phyloP scores from a whole-genome alignment of 1,284 basidiomycete species.

The Pseudozyma tsukubaensis region DNA sequence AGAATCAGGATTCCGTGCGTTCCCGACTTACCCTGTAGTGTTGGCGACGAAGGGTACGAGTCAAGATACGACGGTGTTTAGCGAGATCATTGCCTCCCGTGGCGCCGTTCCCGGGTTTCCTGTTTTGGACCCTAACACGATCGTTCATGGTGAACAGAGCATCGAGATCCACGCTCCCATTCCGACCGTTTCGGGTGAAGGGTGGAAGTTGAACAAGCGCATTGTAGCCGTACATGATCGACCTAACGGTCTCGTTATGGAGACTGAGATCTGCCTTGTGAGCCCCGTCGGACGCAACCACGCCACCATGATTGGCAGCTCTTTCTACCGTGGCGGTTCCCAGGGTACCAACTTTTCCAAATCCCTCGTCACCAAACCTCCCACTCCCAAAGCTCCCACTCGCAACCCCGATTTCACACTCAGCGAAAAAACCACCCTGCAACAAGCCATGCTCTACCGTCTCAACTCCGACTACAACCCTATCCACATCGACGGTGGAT shows the following conservation, averaged over 20 bases:
- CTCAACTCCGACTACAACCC: slow-evolving; percentile 61
- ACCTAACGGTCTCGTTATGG: slow-evolving; percentile 56
- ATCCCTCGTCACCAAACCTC: slow-evolving; percentile 38
- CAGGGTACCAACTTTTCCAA: slow-evolving; percentile 60
- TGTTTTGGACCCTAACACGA: slow-evolving; percentile 66
- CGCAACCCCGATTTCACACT: slow-evolving; percentile 46
- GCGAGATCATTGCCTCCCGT: slow-evolving; percentile 54
- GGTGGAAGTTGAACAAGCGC: slow-evolving; percentile 61
- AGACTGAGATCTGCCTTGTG: slow-evolving; percentile 54
- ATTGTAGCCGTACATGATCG: slow-evolving; percentile 60
- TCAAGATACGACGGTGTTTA: slow-evolving; percentile 66
- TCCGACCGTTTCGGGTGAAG: slow-evolving; percentile 55
- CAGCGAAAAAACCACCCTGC: slow-evolving; percentile 40
- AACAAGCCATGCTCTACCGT: slow-evolving; percentile 62
- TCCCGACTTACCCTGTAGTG: slow-evolving; percentile 69
- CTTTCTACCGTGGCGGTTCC: slow-evolving; percentile 61
- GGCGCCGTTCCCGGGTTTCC: slow-evolving; percentile 55
- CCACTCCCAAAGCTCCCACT: slow-evolving; percentile 42
- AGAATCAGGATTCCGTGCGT: slow-evolving; percentile 62
- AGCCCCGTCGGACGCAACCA: slow-evolving; percentile 51
- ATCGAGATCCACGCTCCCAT: slow-evolving; percentile 67
- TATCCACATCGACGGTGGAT: slow-evolving; percentile 59
- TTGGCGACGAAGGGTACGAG: slow-evolving; percentile 61
- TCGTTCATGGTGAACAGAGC: slow-evolving; percentile 69
- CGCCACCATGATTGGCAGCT: slow-evolving; percentile 57